Conservation (phyloP, 106 monocot species). For the Dactylorhiza incarnata region DNA sequence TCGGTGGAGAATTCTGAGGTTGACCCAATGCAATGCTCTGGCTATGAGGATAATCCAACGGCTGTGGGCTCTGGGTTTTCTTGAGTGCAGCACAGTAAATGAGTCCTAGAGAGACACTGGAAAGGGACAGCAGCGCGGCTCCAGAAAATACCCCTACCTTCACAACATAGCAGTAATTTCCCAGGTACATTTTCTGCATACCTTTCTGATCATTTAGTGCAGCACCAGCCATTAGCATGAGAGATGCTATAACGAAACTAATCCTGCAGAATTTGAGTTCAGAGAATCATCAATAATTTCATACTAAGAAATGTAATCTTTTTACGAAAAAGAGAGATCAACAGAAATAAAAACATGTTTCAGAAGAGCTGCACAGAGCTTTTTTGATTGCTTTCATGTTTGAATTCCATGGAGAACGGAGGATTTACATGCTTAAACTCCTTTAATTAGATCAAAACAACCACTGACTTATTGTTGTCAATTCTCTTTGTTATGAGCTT, state of each 20-base stretch:
- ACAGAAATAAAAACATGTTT: no score
- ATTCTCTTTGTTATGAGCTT: no score
- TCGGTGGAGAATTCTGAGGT: constrained; percentile 53
- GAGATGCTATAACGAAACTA: constrained; percentile 47
- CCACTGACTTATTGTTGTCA: no score
- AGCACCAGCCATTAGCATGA: constrained; percentile 46
- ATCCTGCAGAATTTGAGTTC: constrained; percentile 28
- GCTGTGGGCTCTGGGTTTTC: constrained; percentile 11
- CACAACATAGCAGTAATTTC: constrained; percentile 43
- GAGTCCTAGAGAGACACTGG: constrained; percentile 32
- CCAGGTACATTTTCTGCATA: constrained; percentile 23
- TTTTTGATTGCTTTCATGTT: no score
- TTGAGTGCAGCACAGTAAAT: constrained; percentile 31
- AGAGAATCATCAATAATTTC: no score
- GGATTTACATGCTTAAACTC: no score
- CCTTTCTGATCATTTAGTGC: constrained; percentile 37
- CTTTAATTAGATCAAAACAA: no score
- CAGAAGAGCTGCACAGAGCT: no score
- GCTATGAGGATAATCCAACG: constrained; percentile 4
- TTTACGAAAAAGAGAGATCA: no score
- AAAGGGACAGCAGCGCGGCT: constrained; percentile 39
- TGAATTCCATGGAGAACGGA: no score
- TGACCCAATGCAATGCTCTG: constrained; percentile 77
- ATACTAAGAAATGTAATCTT: no score
- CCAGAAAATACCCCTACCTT: constrained; percentile 50